Percentiles rank a stretch among this genome's conserved stretches.
Evolutionary conservation across 352 stramenopile species (phyloP).

Genomic region (Peronospora farinosa): DNA sequence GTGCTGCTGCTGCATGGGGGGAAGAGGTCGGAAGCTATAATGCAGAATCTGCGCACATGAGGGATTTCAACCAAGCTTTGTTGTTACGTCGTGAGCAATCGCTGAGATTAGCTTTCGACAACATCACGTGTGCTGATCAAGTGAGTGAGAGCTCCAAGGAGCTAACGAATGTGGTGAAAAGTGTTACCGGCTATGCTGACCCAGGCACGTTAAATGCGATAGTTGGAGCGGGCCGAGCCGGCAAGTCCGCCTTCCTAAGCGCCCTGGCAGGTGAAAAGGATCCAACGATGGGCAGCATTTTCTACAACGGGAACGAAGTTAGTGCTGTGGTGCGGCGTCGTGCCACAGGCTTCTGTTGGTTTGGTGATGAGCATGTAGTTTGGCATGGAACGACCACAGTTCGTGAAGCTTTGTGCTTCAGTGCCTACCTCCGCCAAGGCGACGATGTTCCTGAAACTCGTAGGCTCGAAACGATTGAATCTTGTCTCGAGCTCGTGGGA

Average conservation of each 20-base stretch:
- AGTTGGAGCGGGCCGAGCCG: constrained; percentile 11
- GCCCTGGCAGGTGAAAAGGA: constrained; percentile 14
- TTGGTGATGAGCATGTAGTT: constrained; percentile 13
- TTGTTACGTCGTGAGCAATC: constrained; percentile 7
- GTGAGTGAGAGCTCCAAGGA: constrained; percentile 1
- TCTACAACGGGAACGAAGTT: constrained; percentile 19
- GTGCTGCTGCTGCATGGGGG: constrained; percentile 19
- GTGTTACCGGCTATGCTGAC: constrained; percentile 19
- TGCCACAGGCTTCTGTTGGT: constrained; percentile 25
- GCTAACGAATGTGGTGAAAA: constrained; percentile 7
- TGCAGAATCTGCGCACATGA: constrained; percentile 3
- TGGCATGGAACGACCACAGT: constrained; percentile 20
- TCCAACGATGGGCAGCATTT: constrained; percentile 14
- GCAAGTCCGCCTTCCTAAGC: constrained; percentile 14
- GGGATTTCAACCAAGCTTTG: constrained; percentile 3
- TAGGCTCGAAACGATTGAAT: constrained; percentile 11
- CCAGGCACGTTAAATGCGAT: constrained; percentile 20
- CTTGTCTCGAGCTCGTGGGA: constrained; percentile 24
- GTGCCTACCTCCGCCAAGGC: constrained; percentile 16
- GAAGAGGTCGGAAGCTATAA: constrained; percentile 8
- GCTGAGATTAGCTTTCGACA: constrained; percentile 21
- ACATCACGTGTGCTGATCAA: constrained; percentile 12
- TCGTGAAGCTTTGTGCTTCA: constrained; percentile 22
- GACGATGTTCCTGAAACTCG: constrained; percentile 7
- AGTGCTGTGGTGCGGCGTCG: constrained; percentile 16